Conservation (phyloP, 2,329 filamentous ascomycete genomes). For the Didymella keratinophila region DNA sequence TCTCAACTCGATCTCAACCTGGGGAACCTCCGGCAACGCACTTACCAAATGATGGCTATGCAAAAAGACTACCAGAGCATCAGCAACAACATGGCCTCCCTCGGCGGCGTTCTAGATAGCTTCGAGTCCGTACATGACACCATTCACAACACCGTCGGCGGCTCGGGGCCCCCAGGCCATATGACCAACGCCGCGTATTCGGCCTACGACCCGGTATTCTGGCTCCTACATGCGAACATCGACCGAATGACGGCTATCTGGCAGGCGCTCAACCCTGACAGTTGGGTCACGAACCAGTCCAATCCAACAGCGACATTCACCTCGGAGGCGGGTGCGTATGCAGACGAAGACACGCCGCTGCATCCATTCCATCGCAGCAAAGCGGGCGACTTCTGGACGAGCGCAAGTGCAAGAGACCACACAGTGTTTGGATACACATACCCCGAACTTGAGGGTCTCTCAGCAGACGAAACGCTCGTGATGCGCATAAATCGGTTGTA, state of each 20-base stretch:
- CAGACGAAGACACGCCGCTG: constrained; percentile 65
- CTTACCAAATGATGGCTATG: constrained; percentile 70
- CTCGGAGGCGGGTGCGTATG: constrained; percentile 61
- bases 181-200: constrained; percentile 73
- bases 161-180: constrained; percentile 38
- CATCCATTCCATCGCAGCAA: constrained; percentile 71
- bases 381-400: constrained; percentile 72
- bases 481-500: constrained; percentile 68
- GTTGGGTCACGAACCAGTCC: constrained; percentile 67
- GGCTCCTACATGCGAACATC: constrained; percentile 77
- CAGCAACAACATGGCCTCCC: constrained; percentile 66
- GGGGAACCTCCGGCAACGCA: constrained; percentile 59
- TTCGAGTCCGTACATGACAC: constrained; percentile 42
- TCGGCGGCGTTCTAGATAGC: constrained; percentile 25
- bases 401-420: constrained; percentile 66
- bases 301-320: constrained; percentile 68
- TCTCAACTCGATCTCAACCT: constrained; percentile 68
- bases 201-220: constrained; percentile 81
- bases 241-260: constrained; percentile 80
- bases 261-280: constrained; percentile 75
- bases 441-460: constrained; percentile 62
- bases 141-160: constrained; percentile 38
- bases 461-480: constrained; percentile 52
- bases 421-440: constrained; percentile 78
- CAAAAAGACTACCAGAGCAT: constrained; percentile 54